phyloP scores from a whole-genome alignment of 306 rosid species.

The Hippophae tibetana region DNA sequence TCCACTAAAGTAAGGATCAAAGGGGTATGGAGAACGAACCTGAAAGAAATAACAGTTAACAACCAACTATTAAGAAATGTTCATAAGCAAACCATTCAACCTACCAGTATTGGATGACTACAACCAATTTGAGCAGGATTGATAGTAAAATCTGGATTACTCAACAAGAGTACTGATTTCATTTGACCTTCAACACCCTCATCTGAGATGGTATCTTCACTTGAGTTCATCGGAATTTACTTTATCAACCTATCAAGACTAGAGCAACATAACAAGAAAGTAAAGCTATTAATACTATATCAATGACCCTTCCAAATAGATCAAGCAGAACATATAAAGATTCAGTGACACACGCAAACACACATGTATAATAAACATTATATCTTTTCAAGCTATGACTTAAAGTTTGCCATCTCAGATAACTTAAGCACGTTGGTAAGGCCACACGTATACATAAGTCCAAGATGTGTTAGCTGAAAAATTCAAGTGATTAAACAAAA shows the following conservation, averaged over 20 bases:
- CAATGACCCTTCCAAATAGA: too few relatives aligned
- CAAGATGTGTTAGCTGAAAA: too few relatives aligned
- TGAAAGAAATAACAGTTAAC: slow-evolving; percentile 21
- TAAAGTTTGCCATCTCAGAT: too few relatives aligned
- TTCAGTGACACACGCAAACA: too few relatives aligned
- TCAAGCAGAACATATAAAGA: too few relatives aligned
- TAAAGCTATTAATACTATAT: background rate
- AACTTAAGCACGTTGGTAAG: too few relatives aligned
- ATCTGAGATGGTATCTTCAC: slow-evolving; percentile 30
- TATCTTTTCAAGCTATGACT: too few relatives aligned
- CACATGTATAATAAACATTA: too few relatives aligned
- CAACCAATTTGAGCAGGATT: slow-evolving; percentile 36
- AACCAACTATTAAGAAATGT: slow-evolving; percentile 11
- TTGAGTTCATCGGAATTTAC: slow-evolving; percentile 16
- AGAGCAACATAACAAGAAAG: background rate
- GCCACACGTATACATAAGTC: too few relatives aligned
- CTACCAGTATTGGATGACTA: slow-evolving; percentile 37
- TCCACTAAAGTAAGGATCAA: slow-evolving; percentile 48
- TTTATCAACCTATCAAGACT: background rate
- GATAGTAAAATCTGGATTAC: slow-evolving; percentile 29
- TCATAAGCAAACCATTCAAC: slow-evolving; percentile 21
- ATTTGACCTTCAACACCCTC: slow-evolving; percentile 31
- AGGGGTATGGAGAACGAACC: slow-evolving; percentile 49
- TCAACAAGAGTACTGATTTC: slow-evolving; percentile 36
- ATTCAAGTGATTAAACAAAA: too few relatives aligned